A percentile compares a stretch with the other conserved stretches of the same genome.
Conservation (phyloP, 179 eudicot genomes). For the Beta corolliflora region DNA sequence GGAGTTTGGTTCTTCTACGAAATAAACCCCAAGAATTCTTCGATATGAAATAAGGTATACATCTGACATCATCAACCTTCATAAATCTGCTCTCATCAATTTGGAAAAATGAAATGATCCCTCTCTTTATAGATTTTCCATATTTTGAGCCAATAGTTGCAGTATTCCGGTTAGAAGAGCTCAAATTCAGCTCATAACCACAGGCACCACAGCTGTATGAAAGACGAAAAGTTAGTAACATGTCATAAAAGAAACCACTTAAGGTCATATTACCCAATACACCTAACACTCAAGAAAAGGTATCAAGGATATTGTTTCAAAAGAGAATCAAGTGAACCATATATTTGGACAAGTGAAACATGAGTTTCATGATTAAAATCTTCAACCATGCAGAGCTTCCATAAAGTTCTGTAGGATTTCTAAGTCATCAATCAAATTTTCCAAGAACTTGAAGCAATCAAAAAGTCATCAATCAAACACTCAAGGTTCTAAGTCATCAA, state of each 20-base stretch:
- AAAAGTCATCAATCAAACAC: background rate
- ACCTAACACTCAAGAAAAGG: no score
- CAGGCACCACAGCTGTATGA: constrained; percentile 79
- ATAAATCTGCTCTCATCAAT: constrained; percentile 76
- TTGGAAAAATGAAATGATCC: constrained; percentile 68
- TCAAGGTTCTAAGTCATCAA: background rate
- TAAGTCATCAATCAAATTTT: background rate
- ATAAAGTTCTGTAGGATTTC: background rate
- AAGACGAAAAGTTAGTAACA: constrained; percentile 3
- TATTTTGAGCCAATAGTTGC: constrained; percentile 75
- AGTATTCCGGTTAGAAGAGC: constrained; percentile 74
- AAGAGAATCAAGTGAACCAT: no score
- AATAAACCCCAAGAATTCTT: constrained; percentile 74
- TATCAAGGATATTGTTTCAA: no score
- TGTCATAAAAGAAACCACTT: background rate
- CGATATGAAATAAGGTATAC: constrained; percentile 61
- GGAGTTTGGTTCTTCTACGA: constrained; percentile 61
- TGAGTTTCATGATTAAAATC: no score
- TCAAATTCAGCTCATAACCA: constrained; percentile 74
- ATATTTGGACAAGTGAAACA: no score
- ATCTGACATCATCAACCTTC: constrained; percentile 59
- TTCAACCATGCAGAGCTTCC: no score
- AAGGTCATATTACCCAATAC: background rate
- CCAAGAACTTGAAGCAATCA: no score
- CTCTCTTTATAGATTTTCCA: constrained; percentile 75